Evolutionary conservation across 352 stramenopile genomes (phyloP).

Genomic region (Albugo laibachii): DNA sequence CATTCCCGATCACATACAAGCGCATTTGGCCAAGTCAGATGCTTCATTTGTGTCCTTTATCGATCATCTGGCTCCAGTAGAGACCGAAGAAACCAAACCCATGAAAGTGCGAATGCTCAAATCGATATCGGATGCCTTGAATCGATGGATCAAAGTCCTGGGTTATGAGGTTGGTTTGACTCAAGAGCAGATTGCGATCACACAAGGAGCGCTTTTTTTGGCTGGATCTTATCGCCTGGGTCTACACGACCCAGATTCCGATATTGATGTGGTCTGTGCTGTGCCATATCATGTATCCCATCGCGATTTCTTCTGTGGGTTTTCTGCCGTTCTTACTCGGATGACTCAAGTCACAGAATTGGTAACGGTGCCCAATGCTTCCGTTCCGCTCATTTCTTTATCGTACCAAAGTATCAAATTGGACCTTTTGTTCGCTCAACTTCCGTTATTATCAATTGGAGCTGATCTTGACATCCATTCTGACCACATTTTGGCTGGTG

Average conservation of each 20-base stretch:
- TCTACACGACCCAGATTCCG: slow-evolving; percentile 58
- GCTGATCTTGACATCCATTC: slow-evolving; percentile 67
- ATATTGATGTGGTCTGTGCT: slow-evolving; percentile 73
- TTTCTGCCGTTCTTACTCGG: slow-evolving; percentile 39
- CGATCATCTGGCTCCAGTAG: slow-evolving; percentile 29
- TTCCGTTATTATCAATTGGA: slow-evolving; percentile 40
- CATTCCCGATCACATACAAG: slow-evolving; percentile 11
- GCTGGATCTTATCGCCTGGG: slow-evolving; percentile 77
- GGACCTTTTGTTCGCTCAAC: slow-evolving; percentile 82
- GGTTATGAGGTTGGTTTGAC: slow-evolving; percentile 35
- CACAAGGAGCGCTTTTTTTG: slow-evolving; percentile 51
- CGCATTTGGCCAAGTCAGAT: background rate
- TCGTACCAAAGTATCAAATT: slow-evolving; percentile 74
- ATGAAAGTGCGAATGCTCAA: slow-evolving; percentile 58
- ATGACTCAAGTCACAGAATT: slow-evolving; percentile 50
- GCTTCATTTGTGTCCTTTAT: slow-evolving; percentile 33
- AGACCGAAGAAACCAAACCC: slow-evolving; percentile 19
- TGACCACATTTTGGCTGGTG: slow-evolving; percentile 78
- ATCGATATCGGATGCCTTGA: slow-evolving; percentile 42
- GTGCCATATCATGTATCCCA: slow-evolving; percentile 63
- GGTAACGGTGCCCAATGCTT: slow-evolving; percentile 71
- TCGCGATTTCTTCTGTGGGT: slow-evolving; percentile 74
- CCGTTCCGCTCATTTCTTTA: slow-evolving; percentile 85
- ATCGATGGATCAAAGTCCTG: slow-evolving; percentile 58
- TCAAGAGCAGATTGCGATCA: slow-evolving; percentile 54